Percentiles rank a stretch among this genome's conserved stretches.
Conservation (phyloP, 169 alveolate genomes). For the Plasmodium knowlesi region DNA sequence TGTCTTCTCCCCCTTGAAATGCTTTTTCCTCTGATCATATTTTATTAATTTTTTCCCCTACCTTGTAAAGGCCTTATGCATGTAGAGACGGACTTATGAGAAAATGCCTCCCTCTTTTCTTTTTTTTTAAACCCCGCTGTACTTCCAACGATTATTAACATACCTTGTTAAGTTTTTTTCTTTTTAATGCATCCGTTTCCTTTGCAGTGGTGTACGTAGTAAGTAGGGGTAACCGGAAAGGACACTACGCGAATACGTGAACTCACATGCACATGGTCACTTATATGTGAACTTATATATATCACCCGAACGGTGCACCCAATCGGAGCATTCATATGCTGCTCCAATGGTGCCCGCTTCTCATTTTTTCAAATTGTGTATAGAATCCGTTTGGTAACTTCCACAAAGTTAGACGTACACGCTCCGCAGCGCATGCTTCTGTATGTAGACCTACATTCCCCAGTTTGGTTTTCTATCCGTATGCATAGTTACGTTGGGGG, state of each 20-base stretch:
- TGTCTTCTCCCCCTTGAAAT: not conserved
- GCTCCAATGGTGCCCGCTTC: not conserved
- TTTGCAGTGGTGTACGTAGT: not conserved
- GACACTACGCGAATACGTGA: not conserved
- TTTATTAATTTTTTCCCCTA: not conserved
- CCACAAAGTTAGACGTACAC: not conserved
- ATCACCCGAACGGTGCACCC: not conserved
- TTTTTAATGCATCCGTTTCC: not conserved
- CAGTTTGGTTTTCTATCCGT: not conserved
- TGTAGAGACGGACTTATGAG: not conserved
- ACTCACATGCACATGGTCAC: not conserved
- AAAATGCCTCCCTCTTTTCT: not conserved
- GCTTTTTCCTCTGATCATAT: not conserved
- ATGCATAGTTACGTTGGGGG: not conserved
- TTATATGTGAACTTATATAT: not conserved
- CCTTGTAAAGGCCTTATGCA: not conserved
- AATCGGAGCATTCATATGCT: no score
- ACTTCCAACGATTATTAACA: not conserved
- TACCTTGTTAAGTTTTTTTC: not conserved
- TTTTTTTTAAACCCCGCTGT: not conserved
- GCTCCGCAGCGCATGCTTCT: not conserved
- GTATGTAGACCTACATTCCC: not conserved
- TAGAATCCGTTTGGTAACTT: not conserved
- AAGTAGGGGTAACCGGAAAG: not conserved
- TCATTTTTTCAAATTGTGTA: not conserved